A percentile compares a stretch with the other conserved stretches of the same genome.
Conservation (phyloP, 2,329 filamentous ascomycete species). For the Dissoconium aciculare region DNA sequence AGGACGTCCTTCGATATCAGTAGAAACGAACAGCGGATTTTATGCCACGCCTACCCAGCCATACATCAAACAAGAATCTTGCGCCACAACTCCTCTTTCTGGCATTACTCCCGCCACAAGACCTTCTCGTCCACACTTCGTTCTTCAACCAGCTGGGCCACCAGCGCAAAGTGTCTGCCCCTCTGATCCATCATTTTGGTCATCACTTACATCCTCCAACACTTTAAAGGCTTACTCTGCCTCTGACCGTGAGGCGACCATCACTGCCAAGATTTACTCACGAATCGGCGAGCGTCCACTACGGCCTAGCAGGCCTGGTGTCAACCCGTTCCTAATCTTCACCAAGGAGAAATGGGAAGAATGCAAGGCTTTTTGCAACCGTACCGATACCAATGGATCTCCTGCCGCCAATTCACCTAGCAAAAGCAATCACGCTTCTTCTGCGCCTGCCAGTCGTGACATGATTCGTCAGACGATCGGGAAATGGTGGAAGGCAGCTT, state of each 20-base stretch:
- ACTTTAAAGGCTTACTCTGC: constrained; percentile 24
- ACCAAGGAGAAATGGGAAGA: constrained; percentile 58
- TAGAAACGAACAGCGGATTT: not conserved
- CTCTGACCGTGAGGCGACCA: constrained; percentile 42
- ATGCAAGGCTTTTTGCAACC: constrained; percentile 48
- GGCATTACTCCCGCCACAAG: not conserved
- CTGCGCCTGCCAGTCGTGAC: constrained; percentile 36
- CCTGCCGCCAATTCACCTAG: too few relatives aligned
- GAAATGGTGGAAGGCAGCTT: constrained; percentile 75
- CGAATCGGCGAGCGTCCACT: constrained; percentile 60
- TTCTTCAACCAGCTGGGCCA: constrained; percentile 10
- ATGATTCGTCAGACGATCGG: constrained; percentile 77
- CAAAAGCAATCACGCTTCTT: not conserved
- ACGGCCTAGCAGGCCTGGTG: constrained; percentile 56
- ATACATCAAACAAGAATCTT: too few relatives aligned
- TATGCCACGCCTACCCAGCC: not conserved
- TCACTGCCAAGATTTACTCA: constrained; percentile 41
- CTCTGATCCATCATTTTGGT: constrained; percentile 21
- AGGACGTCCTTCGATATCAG: too few relatives aligned
- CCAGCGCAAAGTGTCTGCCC: constrained; percentile 20
- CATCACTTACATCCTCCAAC: constrained; percentile 11
- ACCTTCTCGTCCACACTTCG: not conserved
- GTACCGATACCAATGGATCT: constrained; percentile 52
- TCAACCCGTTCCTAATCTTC: constrained; percentile 80
- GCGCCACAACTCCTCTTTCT: not conserved